Base-by-base conservation (phyloP, 2,329 filamentous ascomycete species). In the Tolypocladium pustulatum region DNA sequence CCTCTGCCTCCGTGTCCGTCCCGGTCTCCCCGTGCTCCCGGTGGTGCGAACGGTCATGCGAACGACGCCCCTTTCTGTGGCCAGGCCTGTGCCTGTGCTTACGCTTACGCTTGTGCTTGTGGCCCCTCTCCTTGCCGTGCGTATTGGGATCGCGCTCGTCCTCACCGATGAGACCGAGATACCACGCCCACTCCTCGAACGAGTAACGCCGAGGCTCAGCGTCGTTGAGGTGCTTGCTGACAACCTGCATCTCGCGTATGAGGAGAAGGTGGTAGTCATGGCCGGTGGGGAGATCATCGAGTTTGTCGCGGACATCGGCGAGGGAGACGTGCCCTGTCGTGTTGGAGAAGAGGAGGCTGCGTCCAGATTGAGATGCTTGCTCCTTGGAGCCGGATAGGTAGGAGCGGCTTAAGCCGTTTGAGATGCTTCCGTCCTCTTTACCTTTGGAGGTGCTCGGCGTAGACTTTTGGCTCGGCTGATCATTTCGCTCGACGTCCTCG, bases 151-250 rank as follows among this genome's bases (percentile, higher is more conserved):
- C 75, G 58, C 72, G 73, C 66, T 86, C 83, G 67, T 86, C 82
- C 66, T 86, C 82, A 54, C 83, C 83, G n/a, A 96, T 89, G 37
- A 96, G 78, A 27, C 83, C 82, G 9, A 92, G 86, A 65, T 90
- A 94, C 76, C 90, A 89, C 0, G 88, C 88, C 92, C 91, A 96
- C 68, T 96, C 88, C 64, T 91, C 85, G 62, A 91, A 97, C 0
- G 77, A 79, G 69, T 96, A 97, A 57, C 79, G 81, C 58, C 85
- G 85, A 2, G 82, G 79, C 5, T 78, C 72, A 52, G 76, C 71
- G 22, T 82, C 80, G 38, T 89, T 75, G 67, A 94, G 83, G 54
- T 81, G 76, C n/a, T 61, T 60, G 1, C 84, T 83, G 1, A 90
- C 83, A 32, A 76, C 78, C 17, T 83, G 78, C 58, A 96, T 94